Evolutionary conservation across 1,284 basidiomycete species (phyloP).

Genomic region (Porodaedalea pini): DNA sequence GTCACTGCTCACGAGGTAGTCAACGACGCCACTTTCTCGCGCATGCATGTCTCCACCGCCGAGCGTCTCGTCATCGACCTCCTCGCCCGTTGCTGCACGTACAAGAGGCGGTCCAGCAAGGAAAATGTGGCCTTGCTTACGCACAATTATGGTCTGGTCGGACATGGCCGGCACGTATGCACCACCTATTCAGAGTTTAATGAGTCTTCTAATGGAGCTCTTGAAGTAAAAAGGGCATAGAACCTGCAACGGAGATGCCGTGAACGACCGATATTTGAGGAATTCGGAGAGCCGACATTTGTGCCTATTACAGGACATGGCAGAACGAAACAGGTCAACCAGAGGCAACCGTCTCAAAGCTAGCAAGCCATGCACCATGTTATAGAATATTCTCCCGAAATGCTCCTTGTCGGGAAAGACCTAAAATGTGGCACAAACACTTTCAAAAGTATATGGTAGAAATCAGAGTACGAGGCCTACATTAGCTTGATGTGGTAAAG

Average conservation of each 20-base stretch:
- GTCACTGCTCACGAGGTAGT: constrained; percentile 87
- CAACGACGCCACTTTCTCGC: constrained; percentile 88
- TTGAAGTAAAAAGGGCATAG: constrained; percentile 3
- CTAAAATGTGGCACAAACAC: constrained; percentile 25
- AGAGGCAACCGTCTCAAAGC: constrained; percentile 22
- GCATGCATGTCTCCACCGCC: constrained; percentile 95
- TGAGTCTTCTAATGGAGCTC: constrained; percentile 31
- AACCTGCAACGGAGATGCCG: constrained; percentile 88
- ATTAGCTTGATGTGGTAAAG: constrained; percentile 89
- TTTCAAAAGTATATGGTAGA: background rate
- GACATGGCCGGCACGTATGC: constrained; percentile 97
- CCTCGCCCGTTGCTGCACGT: constrained; percentile 92
- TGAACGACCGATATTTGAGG: constrained; percentile 93
- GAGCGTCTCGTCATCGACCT: constrained; percentile 88
- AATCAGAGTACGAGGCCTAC: constrained; percentile 36
- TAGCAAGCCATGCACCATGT: too few relatives aligned
- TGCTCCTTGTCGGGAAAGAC: constrained; percentile 88
- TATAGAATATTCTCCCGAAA: constrained; percentile 96
- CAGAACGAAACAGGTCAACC: background rate
- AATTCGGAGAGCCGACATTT: constrained; percentile 87
- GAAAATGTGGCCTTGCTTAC: constrained; percentile 92
- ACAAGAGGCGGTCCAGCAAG: constrained; percentile 95
- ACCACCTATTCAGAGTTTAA: constrained; percentile 56
- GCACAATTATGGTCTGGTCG: constrained; percentile 93
- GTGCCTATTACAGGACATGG: constrained; percentile 57